Conservation (phyloP, 2,329 filamentous ascomycete species). For the Aspergillus sp. region DNA sequence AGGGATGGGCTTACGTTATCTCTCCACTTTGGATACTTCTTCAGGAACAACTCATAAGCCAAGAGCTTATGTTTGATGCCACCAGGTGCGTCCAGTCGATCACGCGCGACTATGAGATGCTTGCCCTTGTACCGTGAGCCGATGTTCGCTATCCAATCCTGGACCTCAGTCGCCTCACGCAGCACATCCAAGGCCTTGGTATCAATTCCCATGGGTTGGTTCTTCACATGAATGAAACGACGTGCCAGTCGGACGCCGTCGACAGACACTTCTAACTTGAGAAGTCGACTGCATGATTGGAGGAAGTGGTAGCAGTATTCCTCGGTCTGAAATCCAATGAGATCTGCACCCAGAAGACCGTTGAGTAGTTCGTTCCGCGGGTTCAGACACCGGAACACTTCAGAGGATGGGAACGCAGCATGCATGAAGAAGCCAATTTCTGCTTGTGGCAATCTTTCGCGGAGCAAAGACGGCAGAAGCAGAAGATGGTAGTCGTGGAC, state of each 20-base stretch:
- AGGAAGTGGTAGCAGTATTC: conserved; percentile 93
- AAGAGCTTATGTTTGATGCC: conserved; percentile 91
- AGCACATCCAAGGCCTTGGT: conserved; percentile 67
- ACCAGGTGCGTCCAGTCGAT: conserved; percentile 87
- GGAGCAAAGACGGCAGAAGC: conserved; percentile 79
- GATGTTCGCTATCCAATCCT: conserved; percentile 74
- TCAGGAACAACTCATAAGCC: conserved; percentile 85
- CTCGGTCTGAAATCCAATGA: conserved; percentile 87
- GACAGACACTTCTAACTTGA: conserved; percentile 78
- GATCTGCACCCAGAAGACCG: conserved; percentile 86
- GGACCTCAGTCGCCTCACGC: conserved; percentile 68
- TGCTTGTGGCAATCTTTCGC: conserved; percentile 76
- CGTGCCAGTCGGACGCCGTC: conserved; percentile 85
- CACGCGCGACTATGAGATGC: conserved; percentile 83
- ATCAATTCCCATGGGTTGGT: conserved; percentile 83
- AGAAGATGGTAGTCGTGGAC: conserved; percentile 93
- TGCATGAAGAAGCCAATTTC: conserved; percentile 96
- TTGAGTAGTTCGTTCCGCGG: conserved; percentile 79
- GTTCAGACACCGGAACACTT: conserved; percentile 87
- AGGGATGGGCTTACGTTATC: conserved; percentile 53
- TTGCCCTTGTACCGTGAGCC: conserved; percentile 80
- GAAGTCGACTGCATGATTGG: conserved; percentile 84
- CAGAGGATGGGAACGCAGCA: conserved; percentile 89
- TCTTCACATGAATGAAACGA: conserved; percentile 81
- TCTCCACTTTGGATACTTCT: conserved; percentile 83